Base-by-base conservation (phyloP, 257 asterid genomes). In the Lantana camara region DNA sequence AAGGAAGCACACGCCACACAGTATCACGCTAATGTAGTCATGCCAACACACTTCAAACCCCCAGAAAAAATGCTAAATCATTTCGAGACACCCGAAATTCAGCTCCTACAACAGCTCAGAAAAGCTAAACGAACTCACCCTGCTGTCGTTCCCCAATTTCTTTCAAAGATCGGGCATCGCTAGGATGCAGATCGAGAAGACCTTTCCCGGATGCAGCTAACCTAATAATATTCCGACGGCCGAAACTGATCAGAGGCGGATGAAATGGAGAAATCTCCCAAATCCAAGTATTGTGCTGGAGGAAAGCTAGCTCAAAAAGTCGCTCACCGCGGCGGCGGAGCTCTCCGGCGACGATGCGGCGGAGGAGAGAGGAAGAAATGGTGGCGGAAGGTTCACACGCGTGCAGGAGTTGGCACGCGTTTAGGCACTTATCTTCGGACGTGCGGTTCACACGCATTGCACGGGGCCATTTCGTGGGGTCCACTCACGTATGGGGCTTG, bases 341-440 rank as follows among this genome's bases (percentile, higher is more conserved):
- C 16, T 64, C 58, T 49, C 80, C 91, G 95, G 91, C 95, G 85
- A 73, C 48, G 75, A 63, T 55, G 75, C 87, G 92, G 86, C 88
- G 88, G 85, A 48, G 82, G 81, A 44, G 75, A 67, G 57, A 66
- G 64, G 22, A 66, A 65, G n/a, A 15, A 15, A 17, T 11, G 61
- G 40, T 75, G 73, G 23, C 76, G 71, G 45, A 75, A 77, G 82
- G 78, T 73, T 82, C 78, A 69, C 95, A 86, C 95, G 89, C 93
- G 93, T 82, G 97, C 69, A 66, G 75, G 63, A 71, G 75, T 79
- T 75, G 90, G 84, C 95, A 85, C 95, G 88, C 68, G 90, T 79
- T 68, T 52, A 59, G 78, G 67, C 55, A 76, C 91, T 91, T 91
- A 85, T 86, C 95, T 64, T 79, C 62, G 76, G 71, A 64, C 91